phyloP scores from a whole-genome alignment of 2,329 filamentous ascomycete genomes.

The Fusarium duplospermum region DNA sequence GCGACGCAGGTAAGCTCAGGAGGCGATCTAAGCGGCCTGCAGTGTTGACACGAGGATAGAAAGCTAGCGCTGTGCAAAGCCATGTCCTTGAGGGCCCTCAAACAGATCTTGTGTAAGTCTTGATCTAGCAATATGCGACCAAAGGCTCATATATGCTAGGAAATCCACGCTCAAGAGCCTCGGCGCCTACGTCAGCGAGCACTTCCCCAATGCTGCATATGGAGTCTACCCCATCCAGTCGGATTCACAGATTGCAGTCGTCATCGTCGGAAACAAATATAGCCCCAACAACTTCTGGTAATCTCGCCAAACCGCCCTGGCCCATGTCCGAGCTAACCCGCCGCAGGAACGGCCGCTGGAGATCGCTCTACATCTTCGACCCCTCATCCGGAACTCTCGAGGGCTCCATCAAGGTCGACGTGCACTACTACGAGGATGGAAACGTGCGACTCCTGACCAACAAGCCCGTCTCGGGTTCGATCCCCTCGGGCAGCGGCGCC shows the following conservation, averaged over 20 bases:
- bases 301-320: conserved; percentile 17
- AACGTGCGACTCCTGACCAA: conserved; percentile 94
- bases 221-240: conserved; percentile 85
- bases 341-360: conserved; percentile 92
- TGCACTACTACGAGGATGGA: conserved; percentile 99
- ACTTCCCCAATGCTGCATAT: conserved; percentile 84
- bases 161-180: conserved; percentile 87
- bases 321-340: conserved; percentile 31
- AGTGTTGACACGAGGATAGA: conserved; percentile 59
- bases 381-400: conserved; percentile 75
- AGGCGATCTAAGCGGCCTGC: neutral
- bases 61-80: conserved; percentile 85
- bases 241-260: conserved; percentile 80
- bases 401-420: conserved; percentile 90
- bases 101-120: conserved; percentile 79
- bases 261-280: conserved; percentile 96
- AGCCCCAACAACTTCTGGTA: conserved; percentile 98
- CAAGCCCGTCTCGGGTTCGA: conserved; percentile 74
- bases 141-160: conserved; percentile 58
- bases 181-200: conserved; percentile 81
- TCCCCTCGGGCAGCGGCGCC: conserved; percentile 72
- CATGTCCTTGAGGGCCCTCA: conserved; percentile 81
- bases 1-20: conserved; percentile 70
- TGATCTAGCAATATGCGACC: neutral
- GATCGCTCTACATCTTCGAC: conserved; percentile 84